Base-by-base conservation (phyloP, 805 yeast genomes). In the Pichia gijzeniarum region DNA sequence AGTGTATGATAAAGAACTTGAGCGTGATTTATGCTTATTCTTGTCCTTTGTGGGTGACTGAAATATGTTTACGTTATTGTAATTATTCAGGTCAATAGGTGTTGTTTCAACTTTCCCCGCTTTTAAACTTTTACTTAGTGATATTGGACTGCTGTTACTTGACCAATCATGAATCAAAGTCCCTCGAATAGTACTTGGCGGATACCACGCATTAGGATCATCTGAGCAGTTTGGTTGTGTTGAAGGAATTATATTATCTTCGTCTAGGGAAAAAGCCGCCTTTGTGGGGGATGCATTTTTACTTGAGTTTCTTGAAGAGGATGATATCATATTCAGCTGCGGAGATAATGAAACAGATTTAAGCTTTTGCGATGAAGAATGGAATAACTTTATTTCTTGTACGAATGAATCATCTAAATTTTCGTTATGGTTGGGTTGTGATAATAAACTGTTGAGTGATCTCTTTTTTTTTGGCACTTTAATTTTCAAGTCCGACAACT, bases 111-210 rank as follows among this genome's bases (percentile, higher is more conserved):
- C 47, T 27, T 16, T 38, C 9, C 43, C 48, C 21, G 30, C 50
- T 33, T 40, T 48, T 19, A 37, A 16, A 28, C 47, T 45, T 25
- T 40, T 46, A 16, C 41, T 19, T 22, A 44, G 31, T 13, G 49
- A 41, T 17, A 31, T 32, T 4, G 45, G 43, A 27, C 47, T 45
- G 2, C n/a, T 12, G 40, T 47, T 41, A 6, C 20, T 18, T 14
- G 48, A 38, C 67, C 67, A 63, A 40, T 57, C 52, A 48, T 63
- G 65, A 1, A 59, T 53, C 38, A 54, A 56, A 3, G 63, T 62
- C 2, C 67, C 67, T 41, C 51, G 52, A 2, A 63, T 63, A 0
- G 67, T 62, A 3, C 60, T 54, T 12, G 59, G 42, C 4, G 53
- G 44, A 6, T 17, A 27, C 43, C 49, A 41, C 21, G 38, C 43